These are phyloP conservation scores for Boletales sp. DNA, from an alignment of 768 basidiomycete species.

Conservation along the genomic window DNA sequence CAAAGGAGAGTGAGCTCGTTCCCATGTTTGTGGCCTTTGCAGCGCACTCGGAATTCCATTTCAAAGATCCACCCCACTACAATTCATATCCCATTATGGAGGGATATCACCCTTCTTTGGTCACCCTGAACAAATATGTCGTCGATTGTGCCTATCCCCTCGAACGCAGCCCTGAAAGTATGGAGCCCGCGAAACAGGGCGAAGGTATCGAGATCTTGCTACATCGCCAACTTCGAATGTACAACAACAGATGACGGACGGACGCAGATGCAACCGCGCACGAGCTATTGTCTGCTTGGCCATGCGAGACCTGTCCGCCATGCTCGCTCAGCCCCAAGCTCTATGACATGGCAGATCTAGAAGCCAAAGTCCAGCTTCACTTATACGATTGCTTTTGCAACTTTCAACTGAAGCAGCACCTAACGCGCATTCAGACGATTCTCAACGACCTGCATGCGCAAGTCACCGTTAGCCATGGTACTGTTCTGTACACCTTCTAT, in stretches of 20 bases:
- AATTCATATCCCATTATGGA: neutral
- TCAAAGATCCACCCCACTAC: conserved; percentile 12
- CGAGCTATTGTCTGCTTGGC: conserved; percentile 13
- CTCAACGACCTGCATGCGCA: neutral
- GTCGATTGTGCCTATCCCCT: neutral
- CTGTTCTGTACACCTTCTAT: neutral
- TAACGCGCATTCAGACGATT: neutral
- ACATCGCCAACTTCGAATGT: neutral
- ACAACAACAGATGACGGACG: neutral
- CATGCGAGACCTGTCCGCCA: conserved; percentile 6
- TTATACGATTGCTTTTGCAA: conserved; percentile 15
- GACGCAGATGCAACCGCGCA: conserved; percentile 3
- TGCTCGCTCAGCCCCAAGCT: neutral
- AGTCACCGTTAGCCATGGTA: neutral
- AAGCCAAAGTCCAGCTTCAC: neutral
- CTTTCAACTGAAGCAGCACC: conserved; percentile 2
- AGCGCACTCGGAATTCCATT: conserved; percentile 9
- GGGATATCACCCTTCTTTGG: conserved; percentile 2
- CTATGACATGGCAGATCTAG: conserved; percentile 1
- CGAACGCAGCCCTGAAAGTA: conserved; percentile 4
- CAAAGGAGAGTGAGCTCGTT: conserved; percentile 9
- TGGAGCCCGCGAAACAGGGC: neutral
- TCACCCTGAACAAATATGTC: neutral
- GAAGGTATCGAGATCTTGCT: neutral
- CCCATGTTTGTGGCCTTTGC: conserved; percentile 30